These are phyloP conservation scores for Zymoseptoria ardabiliae DNA, from an alignment of 2,329 filamentous ascomycete species.

Conservation along the genomic window DNA sequence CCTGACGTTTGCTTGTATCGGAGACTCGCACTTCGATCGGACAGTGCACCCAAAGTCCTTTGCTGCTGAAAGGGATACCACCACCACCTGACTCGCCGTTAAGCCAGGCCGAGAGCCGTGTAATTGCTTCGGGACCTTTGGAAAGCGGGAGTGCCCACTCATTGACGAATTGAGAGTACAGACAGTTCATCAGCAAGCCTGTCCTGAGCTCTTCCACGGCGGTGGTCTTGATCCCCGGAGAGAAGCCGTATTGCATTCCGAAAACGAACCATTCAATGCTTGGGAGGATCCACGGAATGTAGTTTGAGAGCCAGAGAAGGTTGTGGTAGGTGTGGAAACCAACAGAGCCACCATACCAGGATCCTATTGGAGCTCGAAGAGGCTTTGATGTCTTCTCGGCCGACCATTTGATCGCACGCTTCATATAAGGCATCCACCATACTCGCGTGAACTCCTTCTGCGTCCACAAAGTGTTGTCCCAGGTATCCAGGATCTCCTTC, in stretches of 20 bases:
- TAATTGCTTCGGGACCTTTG: constrained; percentile 79
- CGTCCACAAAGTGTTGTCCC: constrained; percentile 72
- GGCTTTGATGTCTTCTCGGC: constrained; percentile 69
- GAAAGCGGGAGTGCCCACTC: constrained; percentile 90
- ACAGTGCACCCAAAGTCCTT: constrained; percentile 76
- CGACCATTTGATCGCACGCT: constrained; percentile 80
- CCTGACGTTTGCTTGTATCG: constrained; percentile 51
- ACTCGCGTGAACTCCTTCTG: constrained; percentile 82
- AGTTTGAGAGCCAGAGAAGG: constrained; percentile 72
- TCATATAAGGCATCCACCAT: constrained; percentile 96
- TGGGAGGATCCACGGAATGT: constrained; percentile 70
- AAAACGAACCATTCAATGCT: constrained; percentile 96
- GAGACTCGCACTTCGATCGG: constrained; percentile 85
- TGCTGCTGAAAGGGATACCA: constrained; percentile 71
- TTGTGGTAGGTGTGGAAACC: constrained; percentile 92
- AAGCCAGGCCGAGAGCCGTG: constrained; percentile 78
- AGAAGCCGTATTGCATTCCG: constrained; percentile 94
- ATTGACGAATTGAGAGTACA: constrained; percentile 98
- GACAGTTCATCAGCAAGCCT: constrained; percentile 89
- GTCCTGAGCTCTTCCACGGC: constrained; percentile 73
- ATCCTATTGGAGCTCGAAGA: constrained; percentile 51
- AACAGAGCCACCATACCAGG: constrained; percentile 73
- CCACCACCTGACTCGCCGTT: constrained; percentile 62
- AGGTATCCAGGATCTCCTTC: constrained; percentile 58
- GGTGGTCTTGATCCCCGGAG: constrained; percentile 57